These are phyloP conservation scores for Diutina scorzettiae DNA, from an alignment of 1,139 yeast species.

Conservation along the genomic window DNA sequence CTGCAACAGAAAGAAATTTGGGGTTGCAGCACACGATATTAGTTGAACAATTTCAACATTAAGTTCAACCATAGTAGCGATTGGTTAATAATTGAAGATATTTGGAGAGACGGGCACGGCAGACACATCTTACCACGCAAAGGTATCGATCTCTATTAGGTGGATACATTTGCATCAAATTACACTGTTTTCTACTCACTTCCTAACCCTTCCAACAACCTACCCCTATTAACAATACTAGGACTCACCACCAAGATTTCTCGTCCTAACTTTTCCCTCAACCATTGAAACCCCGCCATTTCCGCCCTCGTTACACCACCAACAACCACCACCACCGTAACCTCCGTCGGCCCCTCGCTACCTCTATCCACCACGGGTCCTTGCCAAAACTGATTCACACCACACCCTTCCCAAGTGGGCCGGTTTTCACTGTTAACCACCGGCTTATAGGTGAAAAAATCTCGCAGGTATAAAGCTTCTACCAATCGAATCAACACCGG, in stretches of 20 bases:
- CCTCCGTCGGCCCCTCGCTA: not conserved
- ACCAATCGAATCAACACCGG: constrained; percentile 37
- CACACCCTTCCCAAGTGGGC: constrained; percentile 34
- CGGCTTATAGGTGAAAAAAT: constrained; percentile 32
- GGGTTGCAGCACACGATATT: too few relatives aligned
- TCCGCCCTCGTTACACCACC: not conserved
- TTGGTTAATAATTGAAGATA: too few relatives aligned
- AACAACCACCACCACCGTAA: not conserved
- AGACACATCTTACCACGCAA: too few relatives aligned
- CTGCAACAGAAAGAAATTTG: too few relatives aligned
- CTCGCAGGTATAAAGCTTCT: constrained; percentile 39
- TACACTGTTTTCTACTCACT: not conserved
- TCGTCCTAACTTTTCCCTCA: not conserved
- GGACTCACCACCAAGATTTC: not conserved
- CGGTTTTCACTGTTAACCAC: constrained; percentile 25
- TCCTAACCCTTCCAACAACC: not conserved
- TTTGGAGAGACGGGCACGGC: not conserved
- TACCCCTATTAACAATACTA: not conserved
- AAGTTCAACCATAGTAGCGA: too few relatives aligned
- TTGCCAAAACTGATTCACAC: not conserved
- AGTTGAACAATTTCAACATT: too few relatives aligned
- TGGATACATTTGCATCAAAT: too few relatives aligned
- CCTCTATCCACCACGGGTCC: constrained; percentile 3
- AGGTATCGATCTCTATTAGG: too few relatives aligned
- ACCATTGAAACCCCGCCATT: not conserved